Evolutionary conservation across 768 basidiomycete species (phyloP), one percentile per base, ranked within the genome.

Genomic region (Boletus insuetus): DNA sequence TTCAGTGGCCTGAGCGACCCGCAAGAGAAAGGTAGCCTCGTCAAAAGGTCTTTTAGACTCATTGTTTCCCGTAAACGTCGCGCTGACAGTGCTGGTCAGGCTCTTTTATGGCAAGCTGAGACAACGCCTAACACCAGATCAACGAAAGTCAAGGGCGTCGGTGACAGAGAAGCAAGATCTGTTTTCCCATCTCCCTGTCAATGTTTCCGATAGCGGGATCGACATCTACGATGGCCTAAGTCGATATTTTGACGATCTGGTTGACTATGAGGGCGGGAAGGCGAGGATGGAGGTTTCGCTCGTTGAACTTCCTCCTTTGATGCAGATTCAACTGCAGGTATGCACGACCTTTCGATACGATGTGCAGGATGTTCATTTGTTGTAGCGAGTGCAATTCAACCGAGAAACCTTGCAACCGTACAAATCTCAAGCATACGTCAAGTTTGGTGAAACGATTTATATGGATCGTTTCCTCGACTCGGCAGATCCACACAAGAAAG

Each of bases 251-350:
- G 88, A 94, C 43, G 91, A 94, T 48, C 76, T 85, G 19, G 87
- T 93, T 35, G 93, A 98, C 60, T 86, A 94, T 43, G 87, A 94
- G 59, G 91, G 91, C 13, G 83, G 86, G 59, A 90, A 89, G 65
- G 91, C 88, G 11, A 80, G 86, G 59, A 93, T 95, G 87, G 91
- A 95, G 62, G 83, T 95, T 17, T 82, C 86, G 7, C 74, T 95
- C 24, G 83, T 96, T 5, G 87, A 95, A 56, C 77, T 94, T 16
- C 97, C 97, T 1, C 91, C 93, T 3, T 70, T 98, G 46, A 74
- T 99, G 37, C 97, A 99, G 66, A 90, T 99, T 42, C 97, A 99
- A 69, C 81, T 99, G 10, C 94, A 98, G 82, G 95, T 93, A 49
- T 13, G 57, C 80, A 62, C 50, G 47, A 12, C 11, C 35, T 32